These are phyloP conservation scores for Psilocybe sp. DNA, from an alignment of 768 basidiomycete genomes.

Conservation along the genomic window DNA sequence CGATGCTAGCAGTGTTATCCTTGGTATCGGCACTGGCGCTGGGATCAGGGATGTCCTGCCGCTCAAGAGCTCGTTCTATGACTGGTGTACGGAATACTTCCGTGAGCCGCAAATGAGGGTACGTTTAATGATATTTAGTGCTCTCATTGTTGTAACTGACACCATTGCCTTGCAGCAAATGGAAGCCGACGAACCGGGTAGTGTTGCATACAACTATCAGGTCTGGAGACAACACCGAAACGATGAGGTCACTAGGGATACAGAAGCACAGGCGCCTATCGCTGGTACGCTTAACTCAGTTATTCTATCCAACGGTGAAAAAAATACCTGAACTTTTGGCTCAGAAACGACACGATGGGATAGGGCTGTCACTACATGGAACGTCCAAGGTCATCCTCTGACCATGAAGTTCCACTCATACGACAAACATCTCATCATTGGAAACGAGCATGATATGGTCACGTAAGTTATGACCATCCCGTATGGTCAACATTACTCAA, in stretches of 20 bases:
- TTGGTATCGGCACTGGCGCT: slow-evolving; percentile 76
- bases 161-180: slow-evolving; percentile 58
- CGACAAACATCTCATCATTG: slow-evolving; percentile 83
- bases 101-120: slow-evolving; percentile 99
- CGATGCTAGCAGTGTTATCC: slow-evolving; percentile 59
- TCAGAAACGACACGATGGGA: slow-evolving; percentile 72
- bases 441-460: slow-evolving; percentile 84
- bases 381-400: slow-evolving; percentile 57
- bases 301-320: background rate
- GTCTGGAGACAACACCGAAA: slow-evolving; percentile 92
- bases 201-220: slow-evolving; percentile 90
- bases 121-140: slow-evolving; percentile 19
- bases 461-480: slow-evolving; percentile 47
- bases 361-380: slow-evolving; percentile 62
- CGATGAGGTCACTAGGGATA: slow-evolving; percentile 72
- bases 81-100: slow-evolving; percentile 97
- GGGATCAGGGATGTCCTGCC: slow-evolving; percentile 86
- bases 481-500: slow-evolving; percentile 1
- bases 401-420: slow-evolving; percentile 90
- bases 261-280: slow-evolving; percentile 61
- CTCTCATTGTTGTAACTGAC: background rate
- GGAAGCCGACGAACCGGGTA: slow-evolving; percentile 95
- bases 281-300: slow-evolving; percentile 57
- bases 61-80: slow-evolving; percentile 88
- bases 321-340: background rate